Evolutionary conservation across 305 asterid species (phyloP), one percentile per base, ranked within the genome.

Genomic region (Salvia sclarea): DNA sequence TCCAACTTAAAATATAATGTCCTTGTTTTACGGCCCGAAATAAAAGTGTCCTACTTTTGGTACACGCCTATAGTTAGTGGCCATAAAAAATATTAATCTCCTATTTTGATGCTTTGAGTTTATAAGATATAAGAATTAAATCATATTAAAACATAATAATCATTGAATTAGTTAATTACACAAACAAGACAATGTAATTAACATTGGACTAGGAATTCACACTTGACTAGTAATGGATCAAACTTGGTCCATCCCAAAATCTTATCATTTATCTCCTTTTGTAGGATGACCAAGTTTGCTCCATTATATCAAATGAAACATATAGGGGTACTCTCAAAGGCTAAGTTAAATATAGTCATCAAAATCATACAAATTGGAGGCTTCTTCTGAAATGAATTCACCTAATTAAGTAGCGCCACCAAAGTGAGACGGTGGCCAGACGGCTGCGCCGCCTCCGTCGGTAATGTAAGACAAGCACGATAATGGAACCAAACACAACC

Each of bases 401-500:
- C 72, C n/a, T n/a, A n/a, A n/a, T n/a, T 80, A 71, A 72, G 79
- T 49, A 49, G 81, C 77, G 61, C 96, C 86, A 8, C 85, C 85
- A 50, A 82, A 89, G 75, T 73, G 78, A 20, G 90, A 82, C 3
- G 84, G 89, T 2, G 95, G 96, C 97, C 98, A 92, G 40, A 89
- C 87, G 3, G 84, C 82, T 1, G 82, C 81, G 3, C 92, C 90
- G 2, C 85, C 84, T 2, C 85, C 70, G 3, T 81, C 92, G 6
- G 86, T 61, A 43, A 88, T 75, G 80, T 88, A 89, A 9, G 96
- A 83, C 72, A 92, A 70, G 76, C 90, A 92, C 5, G 98, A 81
- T 59, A 86, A 67, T 2, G 98, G 97, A 61, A 92, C 95, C 78
- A 92, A 76, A 61, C 98, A 89, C 44, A 90, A 74, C 68, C 98